A percentile compares a stretch with the other conserved stretches of the same genome.
phyloP scores from a whole-genome alignment of 2,329 filamentous ascomycete genomes.

The Sporothrix euskadiensis region DNA sequence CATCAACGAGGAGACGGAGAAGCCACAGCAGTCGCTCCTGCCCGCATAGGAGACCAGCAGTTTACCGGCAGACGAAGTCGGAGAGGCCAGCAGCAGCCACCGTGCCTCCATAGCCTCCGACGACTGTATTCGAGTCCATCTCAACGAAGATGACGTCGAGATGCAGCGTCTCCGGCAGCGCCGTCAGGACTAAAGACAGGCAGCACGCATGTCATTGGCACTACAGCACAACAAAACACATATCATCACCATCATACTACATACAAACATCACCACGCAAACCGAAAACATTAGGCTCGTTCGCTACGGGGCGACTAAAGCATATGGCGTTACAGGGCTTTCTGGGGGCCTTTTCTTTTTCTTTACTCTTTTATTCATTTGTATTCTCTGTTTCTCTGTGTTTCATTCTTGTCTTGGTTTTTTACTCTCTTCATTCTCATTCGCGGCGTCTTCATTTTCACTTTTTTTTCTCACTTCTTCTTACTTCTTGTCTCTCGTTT shows the following conservation, averaged over 20 bases:
- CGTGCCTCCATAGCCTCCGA: too few species aligned
- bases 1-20: constrained; percentile 32
- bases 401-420: constrained; percentile 11
- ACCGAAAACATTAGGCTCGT: background rate
- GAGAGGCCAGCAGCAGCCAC: background rate
- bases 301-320: constrained; percentile 11
- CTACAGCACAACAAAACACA: background rate
- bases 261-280: background rate
- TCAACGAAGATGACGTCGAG: background rate
- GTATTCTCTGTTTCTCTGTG: background rate
- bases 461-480: background rate
- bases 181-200: background rate
- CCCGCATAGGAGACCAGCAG: constrained; percentile 15
- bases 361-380: background rate
- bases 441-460: background rate
- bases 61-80: background rate
- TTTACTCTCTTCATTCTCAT: background rate
- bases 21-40: constrained; percentile 27
- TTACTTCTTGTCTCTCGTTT: background rate
- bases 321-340: constrained; percentile 23
- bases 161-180: background rate
- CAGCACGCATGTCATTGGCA: background rate
- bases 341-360: background rate
- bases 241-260: background rate
- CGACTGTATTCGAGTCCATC: too few species aligned